These are phyloP conservation scores for Diaporthe australafricana DNA, from an alignment of 2,329 filamentous ascomycete genomes.

Conservation along the genomic window DNA sequence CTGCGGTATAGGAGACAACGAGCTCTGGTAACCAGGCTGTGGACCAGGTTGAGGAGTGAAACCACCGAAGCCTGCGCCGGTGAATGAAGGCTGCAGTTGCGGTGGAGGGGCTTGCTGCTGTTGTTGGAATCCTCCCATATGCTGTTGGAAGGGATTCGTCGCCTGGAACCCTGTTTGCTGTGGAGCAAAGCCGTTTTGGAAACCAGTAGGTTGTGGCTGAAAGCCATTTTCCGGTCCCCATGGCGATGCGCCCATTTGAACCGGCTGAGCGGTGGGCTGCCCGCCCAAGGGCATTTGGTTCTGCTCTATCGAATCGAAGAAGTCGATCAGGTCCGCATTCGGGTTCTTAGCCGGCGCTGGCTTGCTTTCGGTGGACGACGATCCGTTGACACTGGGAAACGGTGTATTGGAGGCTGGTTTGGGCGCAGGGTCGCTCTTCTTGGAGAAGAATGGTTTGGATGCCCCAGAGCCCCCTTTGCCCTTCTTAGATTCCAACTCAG, in stretches of 20 bases:
- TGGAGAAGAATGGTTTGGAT: constrained; percentile 49
- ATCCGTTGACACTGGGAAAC: constrained; percentile 54
- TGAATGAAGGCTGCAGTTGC: constrained; percentile 59
- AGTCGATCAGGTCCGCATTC: constrained; percentile 87
- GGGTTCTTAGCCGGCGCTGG: constrained; percentile 67
- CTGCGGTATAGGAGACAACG: constrained; percentile 69
- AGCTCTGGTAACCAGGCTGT: constrained; percentile 66
- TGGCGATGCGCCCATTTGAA: constrained; percentile 32
- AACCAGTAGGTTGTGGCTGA: constrained; percentile 53
- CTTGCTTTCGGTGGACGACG: constrained; percentile 41
- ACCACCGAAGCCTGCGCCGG: constrained; percentile 86
- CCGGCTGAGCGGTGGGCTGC: constrained; percentile 54
- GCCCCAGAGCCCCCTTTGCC: constrained; percentile 53
- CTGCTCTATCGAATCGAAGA: constrained; percentile 90
- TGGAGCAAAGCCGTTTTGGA: constrained; percentile 54
- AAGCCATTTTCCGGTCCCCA: constrained; percentile 52
- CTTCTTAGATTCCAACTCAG: constrained; percentile 81
- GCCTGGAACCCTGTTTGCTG: constrained; percentile 55
- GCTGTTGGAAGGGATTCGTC: constrained; percentile 57
- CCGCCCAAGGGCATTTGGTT: constrained; percentile 79
- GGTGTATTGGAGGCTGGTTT: constrained; percentile 54
- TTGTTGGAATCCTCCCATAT: constrained; percentile 48
- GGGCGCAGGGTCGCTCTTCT: constrained; percentile 51
- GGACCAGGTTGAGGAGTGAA: constrained; percentile 78
- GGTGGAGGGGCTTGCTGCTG: constrained; percentile 51